Evolutionary conservation across 768 basidiomycete genomes (phyloP), one percentile per base, ranked within the genome.

Genomic region (Mycena alexandri): DNA sequence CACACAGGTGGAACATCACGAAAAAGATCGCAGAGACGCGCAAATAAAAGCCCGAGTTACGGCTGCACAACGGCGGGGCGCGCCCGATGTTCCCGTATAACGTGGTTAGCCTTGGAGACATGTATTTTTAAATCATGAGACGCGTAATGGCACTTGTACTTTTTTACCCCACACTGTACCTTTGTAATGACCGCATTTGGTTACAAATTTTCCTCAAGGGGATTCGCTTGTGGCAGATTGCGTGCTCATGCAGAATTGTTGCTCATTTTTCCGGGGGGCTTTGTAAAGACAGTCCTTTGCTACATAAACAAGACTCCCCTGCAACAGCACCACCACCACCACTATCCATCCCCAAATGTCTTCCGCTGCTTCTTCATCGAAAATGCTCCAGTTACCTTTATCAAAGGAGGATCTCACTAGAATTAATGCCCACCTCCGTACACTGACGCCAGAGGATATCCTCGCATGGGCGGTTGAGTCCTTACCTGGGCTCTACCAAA

Each of bases 401-500:
- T 82, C 87, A 1, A 62, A 78, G 61, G 87, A 86, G 56, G 82
- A 90, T 66, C 85, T 97, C 43, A 79, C 82, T 22, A 75, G 80
- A 34, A 89, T 96, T 81, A 99, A 99, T 76, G 83, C 82, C 12
- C 80, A 94, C 75, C 89, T 99, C 11, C 83, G 83, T 41, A 75
- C 84, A 1, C 87, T 94, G 66, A 84, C 89, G 0, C 95, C 98
- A 1, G 90, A 94, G 71, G 86, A 95, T 68, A 94, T 98, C 71
- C 85, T 99, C 59, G 73, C 77, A 75, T 99, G 97, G 97, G 94
- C 91, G 1, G 76, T 95, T 55, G 85, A 87, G 48, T 84, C 94
- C 72, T 82, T 99, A 19, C 93, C 95, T 0, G 85, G 86, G 9
- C 83, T 99, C 21, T 90, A 89, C 79, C 97, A 99, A 77, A 98